Evolutionary conservation across 352 stramenopile genomes (phyloP), one percentile per base, ranked within the genome.

Genomic region (Globisporangium spinosum): DNA sequence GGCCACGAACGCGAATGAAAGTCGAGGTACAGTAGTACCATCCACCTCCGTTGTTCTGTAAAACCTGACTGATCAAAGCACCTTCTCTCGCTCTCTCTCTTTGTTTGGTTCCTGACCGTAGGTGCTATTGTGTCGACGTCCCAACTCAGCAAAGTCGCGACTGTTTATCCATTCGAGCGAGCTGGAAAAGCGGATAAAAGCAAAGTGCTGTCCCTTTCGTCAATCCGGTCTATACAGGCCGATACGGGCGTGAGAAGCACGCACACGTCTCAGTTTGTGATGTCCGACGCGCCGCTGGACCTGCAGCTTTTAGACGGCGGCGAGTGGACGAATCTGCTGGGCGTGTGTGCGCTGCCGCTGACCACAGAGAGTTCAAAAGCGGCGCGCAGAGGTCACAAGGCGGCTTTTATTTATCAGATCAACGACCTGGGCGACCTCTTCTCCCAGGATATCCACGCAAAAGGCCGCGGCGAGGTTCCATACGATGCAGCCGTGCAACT

Each of bases 371-470:
- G 2, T 38, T 22, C n/a, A 47, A 32, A 49, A 22, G 12, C 56
- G 5, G 56, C 32, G 25, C 49, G 65, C 22, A 59, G 58, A 72
- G 62, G 59, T 65, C 67, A 63, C 62, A 76, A 38, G n/a, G 69
- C 22, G 10, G 70, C 74, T 1, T 70, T 64, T 35, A 73, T 89
- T 61, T 93, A 90, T 53, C 80, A 90, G 62, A 58, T 93, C n/a
- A 93, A 82, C 63, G 80, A 70, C 62, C 54, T 89, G 25, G 85
- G 85, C 2, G 85, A 93, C 58, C 49, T 93, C 2, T 89, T 82
- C 61, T 86, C 77, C 4, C 85, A 93, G 64, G 69, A 68, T 10
- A 76, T 93, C 25, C 77, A 74, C 51, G 60, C 62, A 20, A 75
- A 69, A 35, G 72, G 57, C 23, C 62, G 77, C 9, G 72, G 65